Base-by-base conservation (phyloP, 352 stramenopile species). In the Phytopythium ostracodes region DNA sequence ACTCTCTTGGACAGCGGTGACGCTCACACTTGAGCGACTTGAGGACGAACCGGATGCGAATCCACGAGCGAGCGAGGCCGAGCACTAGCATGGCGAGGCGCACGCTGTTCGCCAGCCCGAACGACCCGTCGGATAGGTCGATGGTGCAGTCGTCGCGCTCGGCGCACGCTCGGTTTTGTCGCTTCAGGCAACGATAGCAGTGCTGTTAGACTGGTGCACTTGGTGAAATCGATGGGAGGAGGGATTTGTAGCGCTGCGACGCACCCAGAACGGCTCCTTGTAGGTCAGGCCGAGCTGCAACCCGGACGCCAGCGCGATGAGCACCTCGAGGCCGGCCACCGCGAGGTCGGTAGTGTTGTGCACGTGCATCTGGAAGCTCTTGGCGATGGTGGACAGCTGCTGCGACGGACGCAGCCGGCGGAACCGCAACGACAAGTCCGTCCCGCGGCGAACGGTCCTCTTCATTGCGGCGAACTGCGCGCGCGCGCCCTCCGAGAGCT, bases 121-220 rank as follows among this genome's bases (percentile, higher is more conserved):
- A 90, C 0, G 73, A 84, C 0, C 47, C 68, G 50, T 86, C 76
- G 0, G 71, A 36, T 10, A 79, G 55, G 31, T 81, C 64, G 18
- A 72, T 65, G 27, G 69, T 31, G 56, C 79, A 91, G 42, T 62
- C 50, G 0, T 55, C 10, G 40, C 57, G 58, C 0, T 57, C 25
- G 25, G 38, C 36, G 51, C 79, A 91, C 14, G 63, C 68, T 12
- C 76, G 65, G 55, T 87, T 89, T 54, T 88, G 75, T 2, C 77
- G 73, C 71, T 81, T 27, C 54, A 50, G 2, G 24, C 11, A 7
- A 49, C 12, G 7, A n/a, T 2, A 20, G 7, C 11, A 49, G 42
- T 10, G 20, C 42, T 12, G 42, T 25, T 15, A 49, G 18, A 24
- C 3, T 14, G 20, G 25, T 10, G 17, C 42, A 27, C 3, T 17